Evolutionary conservation across 768 basidiomycete species (phyloP), one percentile per base, ranked within the genome.

Genomic region (Phanerodontia chrysosporium): DNA sequence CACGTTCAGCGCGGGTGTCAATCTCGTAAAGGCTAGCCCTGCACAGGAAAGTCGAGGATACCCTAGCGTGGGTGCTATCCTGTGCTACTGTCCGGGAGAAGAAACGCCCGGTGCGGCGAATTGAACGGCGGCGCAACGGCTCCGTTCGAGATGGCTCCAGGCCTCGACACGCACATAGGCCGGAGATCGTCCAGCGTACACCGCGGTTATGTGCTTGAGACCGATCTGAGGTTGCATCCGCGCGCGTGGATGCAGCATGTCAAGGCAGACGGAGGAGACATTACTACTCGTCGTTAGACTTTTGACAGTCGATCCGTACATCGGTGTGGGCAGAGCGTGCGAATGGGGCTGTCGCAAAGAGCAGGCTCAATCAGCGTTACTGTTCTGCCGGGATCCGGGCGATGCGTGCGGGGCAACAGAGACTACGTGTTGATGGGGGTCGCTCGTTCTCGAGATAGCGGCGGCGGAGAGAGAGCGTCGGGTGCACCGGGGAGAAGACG

Each of bases 121-220:
- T 18, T 42, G 51, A 29, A 22, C 28, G 28, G 51, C 51, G 32
- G 51, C 32, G 30, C 51, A 52, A 52, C 32, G 8, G 10, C 28
- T 30, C 49, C 30, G 49, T 32, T 51, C 49, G 49, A 51, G 49
- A 30, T 29, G 49, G 49, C 49, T 51, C 49, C 16, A 51, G 39
- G 39, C 39, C 39, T 9, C 18, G 39, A 18, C 9, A 42, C 39
- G 39, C 39, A 42, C 39, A 42, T 42, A 42, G 18, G 39, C 39
- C 39, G 39, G 48, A 49, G 48, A 49, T 29, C 25, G 48, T 49
- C 48, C 25, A 49, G n/a, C n/a, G n/a, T n/a, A n/a, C n/a, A n/a
- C n/a, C n/a, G n/a, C n/a, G n/a, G n/a, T n/a, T n/a, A n/a, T n/a
- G n/a, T n/a, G n/a, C n/a, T n/a, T n/a, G n/a, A n/a, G n/a, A n/a